Conservation (phyloP, 306 rosid genomes). For the Casuarina cunninghamiana region DNA sequence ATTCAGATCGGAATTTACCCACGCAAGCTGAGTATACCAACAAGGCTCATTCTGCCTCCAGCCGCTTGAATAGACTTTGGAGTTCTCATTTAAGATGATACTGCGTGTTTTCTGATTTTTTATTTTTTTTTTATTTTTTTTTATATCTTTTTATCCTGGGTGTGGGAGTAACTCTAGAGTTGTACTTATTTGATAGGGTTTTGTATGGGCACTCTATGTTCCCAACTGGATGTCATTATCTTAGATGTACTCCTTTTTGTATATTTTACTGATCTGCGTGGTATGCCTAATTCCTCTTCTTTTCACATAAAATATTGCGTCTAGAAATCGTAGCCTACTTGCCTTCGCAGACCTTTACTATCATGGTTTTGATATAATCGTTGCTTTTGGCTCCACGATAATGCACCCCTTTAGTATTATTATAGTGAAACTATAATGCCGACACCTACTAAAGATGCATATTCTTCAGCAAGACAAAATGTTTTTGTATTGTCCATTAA, state of each 20-base stretch:
- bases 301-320: neutral
- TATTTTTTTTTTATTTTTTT: neutral
- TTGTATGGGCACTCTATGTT: neutral
- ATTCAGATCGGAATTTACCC: conserved; percentile 40
- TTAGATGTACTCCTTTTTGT: neutral
- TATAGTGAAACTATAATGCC: too few species aligned
- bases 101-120: conserved; percentile 7
- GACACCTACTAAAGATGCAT: too few species aligned
- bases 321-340: neutral
- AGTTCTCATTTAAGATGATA: conserved; percentile 55
- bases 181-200: conserved; percentile 46
- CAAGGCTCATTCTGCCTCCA: conserved; percentile 37
- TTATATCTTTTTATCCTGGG: conserved; percentile 12
- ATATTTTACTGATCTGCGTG: neutral
- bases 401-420: too few species aligned
- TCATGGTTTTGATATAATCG: neutral
- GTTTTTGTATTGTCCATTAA: too few species aligned
- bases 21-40: conserved; percentile 39
- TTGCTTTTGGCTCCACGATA: too few species aligned
- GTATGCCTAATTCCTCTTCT: neutral
- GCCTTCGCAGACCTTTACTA: neutral
- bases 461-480: too few species aligned
- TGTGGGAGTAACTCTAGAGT: conserved; percentile 31
- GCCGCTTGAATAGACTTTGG: conserved; percentile 47
- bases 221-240: neutral